Conservation (phyloP, 2,329 filamentous ascomycete species). For the Fusarium sp. region DNA sequence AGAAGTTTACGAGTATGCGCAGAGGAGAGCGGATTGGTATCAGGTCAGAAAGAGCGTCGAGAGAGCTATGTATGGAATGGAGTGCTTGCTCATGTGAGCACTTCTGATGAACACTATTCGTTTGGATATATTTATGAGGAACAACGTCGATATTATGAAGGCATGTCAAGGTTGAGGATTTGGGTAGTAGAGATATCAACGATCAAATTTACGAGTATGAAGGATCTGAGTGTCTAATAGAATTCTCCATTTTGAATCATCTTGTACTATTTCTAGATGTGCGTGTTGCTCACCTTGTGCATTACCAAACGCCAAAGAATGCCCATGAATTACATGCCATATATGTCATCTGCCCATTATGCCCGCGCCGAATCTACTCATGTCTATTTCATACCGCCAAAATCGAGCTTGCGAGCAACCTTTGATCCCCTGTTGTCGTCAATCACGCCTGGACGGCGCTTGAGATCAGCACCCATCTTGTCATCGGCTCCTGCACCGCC, state of each 20-base stretch:
- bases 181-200: constrained; percentile 17
- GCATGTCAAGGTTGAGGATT: constrained; percentile 21
- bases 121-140: constrained; percentile 23
- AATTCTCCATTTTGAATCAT: neutral
- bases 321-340: constrained; percentile 12
- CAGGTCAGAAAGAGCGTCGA: constrained; percentile 89
- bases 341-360: constrained; percentile 1
- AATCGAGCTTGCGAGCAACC: constrained; percentile 86
- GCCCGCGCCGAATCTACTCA: constrained; percentile 1
- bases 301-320: constrained; percentile 32
- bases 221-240: constrained; percentile 23
- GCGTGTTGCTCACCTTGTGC: constrained; percentile 1
- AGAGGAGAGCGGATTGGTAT: constrained; percentile 95
- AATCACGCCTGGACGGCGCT: constrained; percentile 75
- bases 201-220: constrained; percentile 29
- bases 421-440: constrained; percentile 77
- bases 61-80: constrained; percentile 96
- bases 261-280: constrained; percentile 2
- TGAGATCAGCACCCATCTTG: constrained; percentile 85
- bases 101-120: neutral
- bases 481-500: constrained; percentile 76
- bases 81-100: constrained; percentile 83
- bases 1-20: constrained; percentile 97
- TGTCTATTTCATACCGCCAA: constrained; percentile 61
- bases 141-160: constrained; percentile 28